Conservation (phyloP, 139 green algal species). For the Eudorina sp. region DNA sequence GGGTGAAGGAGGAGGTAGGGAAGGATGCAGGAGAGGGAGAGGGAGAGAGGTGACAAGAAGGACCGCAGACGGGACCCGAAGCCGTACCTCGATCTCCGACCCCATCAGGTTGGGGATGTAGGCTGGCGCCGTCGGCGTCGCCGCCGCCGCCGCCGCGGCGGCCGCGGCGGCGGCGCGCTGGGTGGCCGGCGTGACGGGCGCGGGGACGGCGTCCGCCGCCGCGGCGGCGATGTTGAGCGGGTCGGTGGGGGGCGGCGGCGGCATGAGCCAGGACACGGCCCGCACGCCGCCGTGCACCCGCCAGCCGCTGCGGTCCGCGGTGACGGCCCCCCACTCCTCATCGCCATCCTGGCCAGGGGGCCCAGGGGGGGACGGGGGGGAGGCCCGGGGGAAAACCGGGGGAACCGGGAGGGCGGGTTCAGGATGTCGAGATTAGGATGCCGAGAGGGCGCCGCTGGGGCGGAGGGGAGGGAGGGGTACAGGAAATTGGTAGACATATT, state of each 20-base stretch:
- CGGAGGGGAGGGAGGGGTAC: too few relatives aligned
- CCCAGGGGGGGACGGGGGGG: too few relatives aligned
- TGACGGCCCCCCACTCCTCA: constrained; percentile 47
- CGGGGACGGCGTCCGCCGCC: background rate
- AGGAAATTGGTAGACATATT: too few relatives aligned
- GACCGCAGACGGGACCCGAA: too few relatives aligned
- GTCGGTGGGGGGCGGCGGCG: constrained; percentile 17
- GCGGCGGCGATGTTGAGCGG: background rate
- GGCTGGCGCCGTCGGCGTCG: background rate
- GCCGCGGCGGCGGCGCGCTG: background rate
- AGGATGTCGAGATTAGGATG: too few relatives aligned
- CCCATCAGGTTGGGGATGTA: constrained; percentile 25
- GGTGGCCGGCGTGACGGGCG: background rate
- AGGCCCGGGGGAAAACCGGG: too few relatives aligned
- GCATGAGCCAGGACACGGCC: constrained; percentile 1
- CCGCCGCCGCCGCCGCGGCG: background rate
- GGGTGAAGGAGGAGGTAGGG: too few relatives aligned
- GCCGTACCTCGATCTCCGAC: constrained; percentile 27
- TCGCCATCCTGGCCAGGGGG: too few relatives aligned
- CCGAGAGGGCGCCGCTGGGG: too few relatives aligned
- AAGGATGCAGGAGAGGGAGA: too few relatives aligned
- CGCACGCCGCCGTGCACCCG: constrained; percentile 20
- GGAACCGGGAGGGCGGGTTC: too few relatives aligned
- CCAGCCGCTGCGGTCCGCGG: constrained; percentile 31
- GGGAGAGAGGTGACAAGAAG: too few relatives aligned